These are phyloP conservation scores for Dimargaris cristalligena DNA, from an alignment of 192 early-diverging fungal genomes.

Conservation along the genomic window DNA sequence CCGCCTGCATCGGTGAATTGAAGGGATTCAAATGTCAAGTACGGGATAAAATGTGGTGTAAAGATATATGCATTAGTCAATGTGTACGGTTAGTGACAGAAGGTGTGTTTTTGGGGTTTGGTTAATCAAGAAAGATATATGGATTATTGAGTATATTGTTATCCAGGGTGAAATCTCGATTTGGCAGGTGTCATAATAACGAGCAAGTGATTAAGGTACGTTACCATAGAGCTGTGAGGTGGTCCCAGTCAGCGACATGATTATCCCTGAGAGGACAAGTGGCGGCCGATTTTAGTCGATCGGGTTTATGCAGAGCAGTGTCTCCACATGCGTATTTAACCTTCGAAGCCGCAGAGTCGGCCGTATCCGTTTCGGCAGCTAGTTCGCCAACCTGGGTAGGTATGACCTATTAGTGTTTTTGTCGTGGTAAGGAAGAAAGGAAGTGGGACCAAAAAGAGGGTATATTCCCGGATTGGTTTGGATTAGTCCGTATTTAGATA, in stretches of 20 bases:
- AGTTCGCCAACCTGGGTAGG: constrained; percentile 7
- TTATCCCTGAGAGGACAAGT: constrained; percentile 39
- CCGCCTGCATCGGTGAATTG: constrained; percentile 24
- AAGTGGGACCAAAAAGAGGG: neutral
- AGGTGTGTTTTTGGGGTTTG: constrained; percentile 8
- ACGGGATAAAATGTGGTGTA: neutral
- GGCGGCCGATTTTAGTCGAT: constrained; percentile 17
- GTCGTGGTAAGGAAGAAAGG: constrained; percentile 12
- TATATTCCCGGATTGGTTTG: neutral
- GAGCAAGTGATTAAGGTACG: neutral
- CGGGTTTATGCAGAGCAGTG: constrained; percentile 19
- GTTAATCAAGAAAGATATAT: constrained; percentile 11
- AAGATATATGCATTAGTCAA: neutral
- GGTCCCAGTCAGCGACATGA: constrained; percentile 51
- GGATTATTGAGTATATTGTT: constrained; percentile 11
- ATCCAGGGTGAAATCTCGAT: neutral
- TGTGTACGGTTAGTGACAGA: neutral
- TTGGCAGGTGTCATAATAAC: neutral
- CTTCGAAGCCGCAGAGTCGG: constrained; percentile 11
- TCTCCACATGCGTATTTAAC: constrained; percentile 23
- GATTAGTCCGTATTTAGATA: constrained; percentile 1
- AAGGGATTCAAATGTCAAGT: neutral
- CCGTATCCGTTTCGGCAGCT: constrained; percentile 4
- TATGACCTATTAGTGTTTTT: constrained; percentile 15
- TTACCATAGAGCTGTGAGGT: constrained; percentile 51